phyloP scores from a whole-genome alignment of 2,329 filamentous ascomycete genomes.

The Alternaria tenuissima region DNA sequence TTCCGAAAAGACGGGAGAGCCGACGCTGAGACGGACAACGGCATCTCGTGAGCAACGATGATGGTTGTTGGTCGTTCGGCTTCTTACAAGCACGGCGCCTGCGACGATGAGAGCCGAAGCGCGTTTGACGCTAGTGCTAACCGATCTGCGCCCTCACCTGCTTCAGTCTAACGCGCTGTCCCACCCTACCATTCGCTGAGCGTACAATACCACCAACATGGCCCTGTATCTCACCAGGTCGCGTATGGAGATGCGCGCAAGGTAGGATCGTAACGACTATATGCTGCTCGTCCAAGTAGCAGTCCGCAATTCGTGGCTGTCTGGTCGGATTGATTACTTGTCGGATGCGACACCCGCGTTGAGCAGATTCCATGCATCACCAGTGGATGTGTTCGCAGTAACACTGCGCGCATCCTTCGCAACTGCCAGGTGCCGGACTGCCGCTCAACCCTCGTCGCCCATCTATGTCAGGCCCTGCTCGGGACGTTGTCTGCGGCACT shows the following conservation, averaged over 20 bases:
- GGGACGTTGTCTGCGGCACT: conserved; percentile 5
- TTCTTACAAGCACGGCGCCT: conserved; percentile 9
- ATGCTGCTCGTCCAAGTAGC: conserved; percentile 25
- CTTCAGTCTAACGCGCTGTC: conserved; percentile 5
- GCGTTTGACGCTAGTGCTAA: conserved; percentile 20
- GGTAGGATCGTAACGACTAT: conserved; percentile 6
- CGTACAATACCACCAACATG: conserved; percentile 11
- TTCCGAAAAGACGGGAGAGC: conserved; percentile 64
- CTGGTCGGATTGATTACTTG: not conserved
- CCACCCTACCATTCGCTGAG: conserved; percentile 1
- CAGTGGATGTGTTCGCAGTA: not conserved
- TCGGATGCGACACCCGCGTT: not conserved
- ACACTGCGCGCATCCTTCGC: conserved; percentile 6
- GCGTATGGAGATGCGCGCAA: conserved; percentile 28
- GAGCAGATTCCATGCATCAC: not conserved
- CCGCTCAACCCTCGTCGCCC: conserved; percentile 7
- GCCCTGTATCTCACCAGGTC: conserved; percentile 1
- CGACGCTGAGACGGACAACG: conserved; percentile 33
- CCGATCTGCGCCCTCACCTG: conserved; percentile 17
- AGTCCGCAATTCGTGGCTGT: conserved; percentile 2
- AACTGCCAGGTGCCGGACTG: conserved; percentile 8
- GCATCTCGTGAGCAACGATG: conserved; percentile 28
- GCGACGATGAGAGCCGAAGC: conserved; percentile 1
- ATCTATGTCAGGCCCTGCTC: conserved; percentile 2
- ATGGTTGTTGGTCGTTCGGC: conserved; percentile 13